A percentile compares a stretch with the other conserved stretches of the same genome.
These are phyloP conservation scores for Stachybotrys chlorohalonatus DNA, from an alignment of 2,329 filamentous ascomycete genomes.

Conservation along the genomic window DNA sequence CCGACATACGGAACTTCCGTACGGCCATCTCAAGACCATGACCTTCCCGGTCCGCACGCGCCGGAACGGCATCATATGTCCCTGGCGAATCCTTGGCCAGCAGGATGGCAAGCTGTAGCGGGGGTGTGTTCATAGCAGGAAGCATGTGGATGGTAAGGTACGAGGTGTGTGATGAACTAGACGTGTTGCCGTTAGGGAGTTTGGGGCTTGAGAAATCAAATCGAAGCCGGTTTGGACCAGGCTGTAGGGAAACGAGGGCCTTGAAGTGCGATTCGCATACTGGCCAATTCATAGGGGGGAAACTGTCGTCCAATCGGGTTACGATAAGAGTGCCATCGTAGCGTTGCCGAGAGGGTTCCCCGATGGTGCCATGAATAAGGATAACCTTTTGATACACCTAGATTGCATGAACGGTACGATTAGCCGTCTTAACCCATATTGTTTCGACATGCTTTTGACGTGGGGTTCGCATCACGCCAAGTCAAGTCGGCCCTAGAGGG, in stretches of 20 bases:
- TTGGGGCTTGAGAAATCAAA: conserved; percentile 85
- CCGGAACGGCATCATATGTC: conserved; percentile 74
- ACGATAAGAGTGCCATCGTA: conserved; percentile 75
- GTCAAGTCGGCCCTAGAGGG: conserved; percentile 3
- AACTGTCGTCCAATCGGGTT: conserved; percentile 73
- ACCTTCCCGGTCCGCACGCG: conserved; percentile 67
- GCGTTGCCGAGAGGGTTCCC: conserved; percentile 56
- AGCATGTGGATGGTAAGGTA: conserved; percentile 82
- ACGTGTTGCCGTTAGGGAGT: conserved; percentile 54
- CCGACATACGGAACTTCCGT: conserved; percentile 87
- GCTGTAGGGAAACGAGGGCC: conserved; percentile 78
- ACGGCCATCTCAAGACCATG: conserved; percentile 74
- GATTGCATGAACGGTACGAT: neutral
- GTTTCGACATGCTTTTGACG: neutral
- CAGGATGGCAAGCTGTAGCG: conserved; percentile 81
- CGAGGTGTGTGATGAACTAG: conserved; percentile 60
- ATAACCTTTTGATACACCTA: conserved; percentile 90
- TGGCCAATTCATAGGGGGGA: conserved; percentile 78
- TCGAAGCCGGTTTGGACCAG: conserved; percentile 79
- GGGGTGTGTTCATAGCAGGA: conserved; percentile 67
- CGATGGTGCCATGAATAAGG: conserved; percentile 72
- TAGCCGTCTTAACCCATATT: neutral
- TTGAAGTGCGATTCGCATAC: conserved; percentile 89
- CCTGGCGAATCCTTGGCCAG: conserved; percentile 80
- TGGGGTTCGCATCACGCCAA: conserved; percentile 3